A percentile compares a stretch with the other conserved stretches of the same genome.
Evolutionary conservation across 1,284 basidiomycete genomes (phyloP).

Genomic region (Omphalotus olearius): DNA sequence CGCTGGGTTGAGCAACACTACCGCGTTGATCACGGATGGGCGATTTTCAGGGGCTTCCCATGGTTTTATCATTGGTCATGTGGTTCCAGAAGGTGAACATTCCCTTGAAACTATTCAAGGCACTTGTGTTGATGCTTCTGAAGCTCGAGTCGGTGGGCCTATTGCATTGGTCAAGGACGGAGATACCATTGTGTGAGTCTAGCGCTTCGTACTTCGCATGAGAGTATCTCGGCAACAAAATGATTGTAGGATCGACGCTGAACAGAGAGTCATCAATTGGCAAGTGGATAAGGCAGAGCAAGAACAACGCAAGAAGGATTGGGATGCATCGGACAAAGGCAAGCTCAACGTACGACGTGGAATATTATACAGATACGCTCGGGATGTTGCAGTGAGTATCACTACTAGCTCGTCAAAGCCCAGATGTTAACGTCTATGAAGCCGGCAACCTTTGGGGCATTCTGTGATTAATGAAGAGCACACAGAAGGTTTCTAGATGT

Average conservation of each 20-base stretch:
- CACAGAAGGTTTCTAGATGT: constrained; percentile 15
- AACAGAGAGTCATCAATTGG: constrained; percentile 78
- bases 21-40: constrained; percentile 94
- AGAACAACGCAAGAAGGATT: constrained; percentile 62
- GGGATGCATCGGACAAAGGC: constrained; percentile 63
- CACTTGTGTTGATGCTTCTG: constrained; percentile 22
- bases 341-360: constrained; percentile 71
- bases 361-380: constrained; percentile 69
- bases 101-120: background rate
- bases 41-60: constrained; percentile 78
- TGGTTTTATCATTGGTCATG: constrained; percentile 70
- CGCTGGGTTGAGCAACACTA: constrained; percentile 86
- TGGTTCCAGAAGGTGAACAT: constrained; percentile 54
- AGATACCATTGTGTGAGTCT: constrained; percentile 55
- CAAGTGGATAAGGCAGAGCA: constrained; percentile 81
- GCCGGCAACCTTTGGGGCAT: constrained; percentile 76
- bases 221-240: background rate
- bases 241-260: constrained; percentile 65
- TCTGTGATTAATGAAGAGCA: constrained; percentile 52
- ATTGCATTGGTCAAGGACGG: constrained; percentile 91
- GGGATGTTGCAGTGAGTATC: constrained; percentile 72
- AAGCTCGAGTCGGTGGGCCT: constrained; percentile 90
- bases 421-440: constrained; percentile 22
- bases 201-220: background rate
- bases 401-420: background rate